phyloP scores from a whole-genome alignment of 306 rosid species.

The Prunus campanulata region DNA sequence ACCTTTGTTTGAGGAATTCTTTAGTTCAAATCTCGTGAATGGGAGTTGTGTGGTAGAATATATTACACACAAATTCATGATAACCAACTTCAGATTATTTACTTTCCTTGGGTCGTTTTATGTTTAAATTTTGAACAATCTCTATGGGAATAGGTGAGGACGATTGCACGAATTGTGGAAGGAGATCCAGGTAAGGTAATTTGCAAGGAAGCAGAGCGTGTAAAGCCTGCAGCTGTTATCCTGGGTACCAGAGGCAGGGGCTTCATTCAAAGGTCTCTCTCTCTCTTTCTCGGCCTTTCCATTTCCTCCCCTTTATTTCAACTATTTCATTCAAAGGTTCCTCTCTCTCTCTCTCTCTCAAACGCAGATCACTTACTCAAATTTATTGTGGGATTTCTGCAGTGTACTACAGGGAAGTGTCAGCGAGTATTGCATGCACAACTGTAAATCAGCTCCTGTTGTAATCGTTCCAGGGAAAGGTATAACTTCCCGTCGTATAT shows the following conservation, averaged over 20 bases:
- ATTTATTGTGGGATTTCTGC: constrained; percentile 23
- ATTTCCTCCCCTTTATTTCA: not conserved
- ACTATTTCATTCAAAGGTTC: not conserved
- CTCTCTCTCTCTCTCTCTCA: constrained; percentile 9
- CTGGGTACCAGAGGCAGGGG: constrained; percentile 74
- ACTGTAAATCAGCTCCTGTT: constrained; percentile 79
- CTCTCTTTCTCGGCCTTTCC: not conserved
- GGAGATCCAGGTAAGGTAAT: constrained; percentile 74
- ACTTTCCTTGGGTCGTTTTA: too few relatives aligned
- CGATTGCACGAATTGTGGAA: constrained; percentile 65
- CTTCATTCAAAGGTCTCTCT: constrained; percentile 57
- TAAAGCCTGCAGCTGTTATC: constrained; percentile 72
- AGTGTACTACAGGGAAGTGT: constrained; percentile 90
- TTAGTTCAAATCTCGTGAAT: too few relatives aligned
- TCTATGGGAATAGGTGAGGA: constrained; percentile 48
- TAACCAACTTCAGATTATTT: not conserved
- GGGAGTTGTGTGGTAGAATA: too few relatives aligned
- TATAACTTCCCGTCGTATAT: constrained; percentile 2
- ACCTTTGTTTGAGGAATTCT: too few relatives aligned
- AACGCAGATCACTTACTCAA: not conserved
- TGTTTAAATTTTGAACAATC: not conserved
- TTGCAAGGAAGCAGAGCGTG: constrained; percentile 68
- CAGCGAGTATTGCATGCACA: constrained; percentile 72
- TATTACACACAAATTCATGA: not conserved
- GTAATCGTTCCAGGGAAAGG: constrained; percentile 88